phyloP scores from a whole-genome alignment of 2,329 filamentous ascomycete species.

The Ophiostoma sp. region DNA sequence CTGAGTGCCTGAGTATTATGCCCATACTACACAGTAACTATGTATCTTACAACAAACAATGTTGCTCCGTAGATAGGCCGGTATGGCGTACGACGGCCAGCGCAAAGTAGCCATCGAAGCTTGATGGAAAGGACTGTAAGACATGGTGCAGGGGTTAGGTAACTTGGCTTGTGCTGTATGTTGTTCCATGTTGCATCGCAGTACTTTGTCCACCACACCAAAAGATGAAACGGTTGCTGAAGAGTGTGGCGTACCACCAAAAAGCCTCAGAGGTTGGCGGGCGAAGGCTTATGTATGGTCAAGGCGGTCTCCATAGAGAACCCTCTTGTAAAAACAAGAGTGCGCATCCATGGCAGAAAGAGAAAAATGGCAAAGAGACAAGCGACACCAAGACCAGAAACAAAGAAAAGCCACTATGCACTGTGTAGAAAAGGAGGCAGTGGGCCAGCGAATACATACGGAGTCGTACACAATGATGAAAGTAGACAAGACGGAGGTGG shows the following conservation, averaged over 20 bases:
- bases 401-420: background rate
- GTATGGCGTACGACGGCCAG: background rate
- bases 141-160: background rate
- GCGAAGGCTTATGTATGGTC: background rate
- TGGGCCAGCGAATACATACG: too few relatives aligned
- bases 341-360: constrained; percentile 2
- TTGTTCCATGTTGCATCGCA: background rate
- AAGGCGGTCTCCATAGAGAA: background rate
- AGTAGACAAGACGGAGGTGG: background rate
- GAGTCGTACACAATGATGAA: background rate
- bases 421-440: too few relatives aligned
- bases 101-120: background rate
- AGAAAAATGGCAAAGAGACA: background rate
- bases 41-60: background rate
- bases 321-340: constrained; percentile 4
- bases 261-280: background rate
- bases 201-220: background rate
- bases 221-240: background rate
- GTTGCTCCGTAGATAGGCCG: background rate
- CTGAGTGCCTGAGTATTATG: background rate
- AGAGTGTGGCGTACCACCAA: background rate
- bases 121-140: background rate
- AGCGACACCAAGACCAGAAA: background rate
- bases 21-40: background rate
- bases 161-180: background rate